Percentiles rank a stretch among this genome's conserved stretches.
Conservation (phyloP, 257 asterid genomes). For the Nicotiana undulata region DNA sequence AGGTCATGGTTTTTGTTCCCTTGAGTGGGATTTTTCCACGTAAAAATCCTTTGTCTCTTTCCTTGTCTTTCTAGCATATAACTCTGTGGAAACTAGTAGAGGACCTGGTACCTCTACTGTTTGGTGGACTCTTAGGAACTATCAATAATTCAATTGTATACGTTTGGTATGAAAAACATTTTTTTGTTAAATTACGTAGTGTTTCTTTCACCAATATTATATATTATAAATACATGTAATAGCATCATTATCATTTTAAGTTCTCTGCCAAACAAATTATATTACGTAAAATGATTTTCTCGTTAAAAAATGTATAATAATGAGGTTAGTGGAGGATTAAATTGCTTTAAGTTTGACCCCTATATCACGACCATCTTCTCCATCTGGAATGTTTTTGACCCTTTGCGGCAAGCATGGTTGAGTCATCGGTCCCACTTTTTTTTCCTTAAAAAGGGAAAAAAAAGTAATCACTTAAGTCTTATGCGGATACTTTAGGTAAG, state of each 20-base stretch:
- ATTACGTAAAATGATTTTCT: background rate
- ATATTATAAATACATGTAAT: background rate
- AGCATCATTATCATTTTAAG: background rate
- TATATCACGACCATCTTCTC: slow-evolving; percentile 24
- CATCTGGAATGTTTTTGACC: slow-evolving; percentile 9
- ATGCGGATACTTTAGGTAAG: background rate
- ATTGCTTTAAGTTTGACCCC: slow-evolving; percentile 14
- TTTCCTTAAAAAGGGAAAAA: background rate
- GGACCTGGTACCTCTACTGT: no score
- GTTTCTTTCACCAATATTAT: background rate
- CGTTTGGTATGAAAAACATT: background rate
- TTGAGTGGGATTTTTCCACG: no score
- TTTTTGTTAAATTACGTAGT: background rate
- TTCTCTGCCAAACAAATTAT: background rate
- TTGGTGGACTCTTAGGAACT: no score
- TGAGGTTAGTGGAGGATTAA: background rate
- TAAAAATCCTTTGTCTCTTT: no score
- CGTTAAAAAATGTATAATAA: background rate
- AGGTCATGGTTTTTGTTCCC: no score
- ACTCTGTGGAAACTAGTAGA: no score
- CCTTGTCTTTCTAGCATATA: no score
- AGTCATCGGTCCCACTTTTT: background rate
- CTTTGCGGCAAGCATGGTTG: background rate
- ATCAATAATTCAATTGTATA: background rate
- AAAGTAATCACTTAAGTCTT: no score